Evolutionary conservation across 2,329 filamentous ascomycete species (phyloP).

Genomic region (Didymosphaeria variabile): DNA sequence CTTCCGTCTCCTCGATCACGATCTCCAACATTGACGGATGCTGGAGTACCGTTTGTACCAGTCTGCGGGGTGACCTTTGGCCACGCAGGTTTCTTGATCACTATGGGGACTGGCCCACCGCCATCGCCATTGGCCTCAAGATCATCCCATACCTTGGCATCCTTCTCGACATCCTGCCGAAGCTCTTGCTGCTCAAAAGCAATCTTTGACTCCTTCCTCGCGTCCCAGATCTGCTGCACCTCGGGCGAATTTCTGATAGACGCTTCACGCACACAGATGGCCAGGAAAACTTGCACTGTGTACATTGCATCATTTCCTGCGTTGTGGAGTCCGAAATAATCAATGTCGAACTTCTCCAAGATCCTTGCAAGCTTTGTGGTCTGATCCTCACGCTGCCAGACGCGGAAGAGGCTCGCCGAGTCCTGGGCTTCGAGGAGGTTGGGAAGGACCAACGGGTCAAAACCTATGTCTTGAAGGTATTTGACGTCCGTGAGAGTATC

Average conservation of each 20-base stretch:
- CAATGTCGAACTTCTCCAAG: constrained; percentile 70
- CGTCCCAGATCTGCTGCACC: constrained; percentile 32
- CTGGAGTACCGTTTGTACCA: background rate
- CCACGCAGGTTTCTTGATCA: constrained; percentile 10
- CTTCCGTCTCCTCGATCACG: background rate
- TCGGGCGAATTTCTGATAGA: constrained; percentile 42
- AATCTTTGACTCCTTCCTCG: constrained; percentile 34
- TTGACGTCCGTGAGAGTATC: constrained; percentile 72
- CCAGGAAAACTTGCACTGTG: constrained; percentile 77
- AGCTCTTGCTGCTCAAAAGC: constrained; percentile 39
- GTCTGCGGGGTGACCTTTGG: background rate
- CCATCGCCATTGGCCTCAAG: constrained; percentile 49
- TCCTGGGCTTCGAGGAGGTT: constrained; percentile 74
- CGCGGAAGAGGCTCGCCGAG: constrained; percentile 75
- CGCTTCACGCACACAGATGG: constrained; percentile 62
- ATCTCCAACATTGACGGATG: background rate
- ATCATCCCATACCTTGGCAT: constrained; percentile 51
- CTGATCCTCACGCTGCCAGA: constrained; percentile 64
- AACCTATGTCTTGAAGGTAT: constrained; percentile 72
- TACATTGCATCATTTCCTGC: constrained; percentile 86
- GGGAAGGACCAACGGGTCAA: constrained; percentile 63
- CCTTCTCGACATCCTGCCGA: constrained; percentile 49
- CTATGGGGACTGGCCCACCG: constrained; percentile 37
- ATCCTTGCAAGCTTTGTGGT: constrained; percentile 67
- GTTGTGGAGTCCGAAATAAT: constrained; percentile 77